These are phyloP conservation scores for Aspergillus conjunctus DNA, from an alignment of 495 filamentous ascomycete genomes.

Conservation along the genomic window DNA sequence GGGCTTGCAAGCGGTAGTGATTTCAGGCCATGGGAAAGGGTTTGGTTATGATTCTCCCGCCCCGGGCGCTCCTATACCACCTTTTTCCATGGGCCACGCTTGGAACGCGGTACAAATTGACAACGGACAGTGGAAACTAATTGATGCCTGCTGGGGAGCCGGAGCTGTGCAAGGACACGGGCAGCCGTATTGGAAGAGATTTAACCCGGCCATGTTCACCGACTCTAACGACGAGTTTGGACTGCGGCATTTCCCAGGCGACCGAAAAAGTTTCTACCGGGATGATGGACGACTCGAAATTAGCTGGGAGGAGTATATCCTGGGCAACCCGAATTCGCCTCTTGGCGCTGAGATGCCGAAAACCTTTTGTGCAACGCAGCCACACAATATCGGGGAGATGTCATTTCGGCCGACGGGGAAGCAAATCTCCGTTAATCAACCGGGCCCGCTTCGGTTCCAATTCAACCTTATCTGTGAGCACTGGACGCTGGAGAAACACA, in stretches of 20 bases:
- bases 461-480: constrained; percentile 76
- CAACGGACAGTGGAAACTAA: constrained; percentile 82
- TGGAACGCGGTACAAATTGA: constrained; percentile 94
- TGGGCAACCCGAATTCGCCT: constrained; percentile 50
- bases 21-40: constrained; percentile 86
- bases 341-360: constrained; percentile 47
- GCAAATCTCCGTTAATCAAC: constrained; percentile 56
- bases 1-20: constrained; percentile 69
- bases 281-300: constrained; percentile 56
- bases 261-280: constrained; percentile 70
- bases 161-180: constrained; percentile 57
- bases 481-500: constrained; percentile 70
- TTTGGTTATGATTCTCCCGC: constrained; percentile 63
- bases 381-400: constrained; percentile 64
- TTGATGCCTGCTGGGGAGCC: constrained; percentile 93
- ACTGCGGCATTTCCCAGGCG: constrained; percentile 70
- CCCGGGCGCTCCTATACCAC: constrained; percentile 59
- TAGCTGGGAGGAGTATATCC: constrained; percentile 79
- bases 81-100: constrained; percentile 66
- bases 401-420: constrained; percentile 62
- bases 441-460: constrained; percentile 68
- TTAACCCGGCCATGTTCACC: constrained; percentile 72
- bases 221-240: constrained; percentile 83
- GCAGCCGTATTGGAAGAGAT: constrained; percentile 63
- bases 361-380: constrained; percentile 53